Base-by-base conservation (phyloP, 1,284 basidiomycete genomes). In the Polyporus tsugae region DNA sequence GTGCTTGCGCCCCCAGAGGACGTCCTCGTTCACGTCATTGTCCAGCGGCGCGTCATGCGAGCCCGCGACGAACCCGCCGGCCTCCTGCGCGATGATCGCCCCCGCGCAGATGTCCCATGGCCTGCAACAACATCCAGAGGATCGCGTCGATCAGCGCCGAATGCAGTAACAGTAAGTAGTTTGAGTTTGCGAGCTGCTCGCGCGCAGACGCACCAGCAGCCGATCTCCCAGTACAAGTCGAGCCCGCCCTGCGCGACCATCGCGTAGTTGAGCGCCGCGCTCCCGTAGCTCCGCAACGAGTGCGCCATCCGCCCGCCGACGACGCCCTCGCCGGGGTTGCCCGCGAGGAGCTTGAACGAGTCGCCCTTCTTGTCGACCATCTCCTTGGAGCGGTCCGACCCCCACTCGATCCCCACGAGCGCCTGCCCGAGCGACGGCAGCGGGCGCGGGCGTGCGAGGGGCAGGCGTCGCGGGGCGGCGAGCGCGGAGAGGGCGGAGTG, bases 81-180 rank as follows among this genome's bases (percentile, higher is more conserved):
- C 95, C 79, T 98, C 97, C 71, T 94, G 87, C 0, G 95, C 94
- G 72, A 99, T 97, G 70, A 97, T 91, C n/a, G 95, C 90, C 0
- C 96, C 97, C 0, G 97, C 95, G 74, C 92, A 95, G 62, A 96
- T 91, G 78, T 96, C 95, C 95, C 95, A 96, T n/a, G 95, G 90
- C 91, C 86, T 87, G 6, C 29, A 3, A n/a, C 19, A 6, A 1
- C 10, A n/a, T 25, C 22, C 29, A 29, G 29, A 29, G 29, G 29
- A 29, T 29, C 2, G 29, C 29, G 2, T 29, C 29, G 29, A 29
- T 29, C 29, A 29, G 29, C 29, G 29, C 29, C 29, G 29, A n/a
- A n/a, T n/a, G n/a, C n/a, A n/a, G n/a, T n/a, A n/a, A n/a, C n/a
- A n/a, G n/a, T n/a, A n/a, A n/a, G n/a, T n/a, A n/a, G n/a, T n/a